Base-by-base conservation (phyloP, 2,329 filamentous ascomycete genomes). In the Metarhizium robertsii region DNA sequence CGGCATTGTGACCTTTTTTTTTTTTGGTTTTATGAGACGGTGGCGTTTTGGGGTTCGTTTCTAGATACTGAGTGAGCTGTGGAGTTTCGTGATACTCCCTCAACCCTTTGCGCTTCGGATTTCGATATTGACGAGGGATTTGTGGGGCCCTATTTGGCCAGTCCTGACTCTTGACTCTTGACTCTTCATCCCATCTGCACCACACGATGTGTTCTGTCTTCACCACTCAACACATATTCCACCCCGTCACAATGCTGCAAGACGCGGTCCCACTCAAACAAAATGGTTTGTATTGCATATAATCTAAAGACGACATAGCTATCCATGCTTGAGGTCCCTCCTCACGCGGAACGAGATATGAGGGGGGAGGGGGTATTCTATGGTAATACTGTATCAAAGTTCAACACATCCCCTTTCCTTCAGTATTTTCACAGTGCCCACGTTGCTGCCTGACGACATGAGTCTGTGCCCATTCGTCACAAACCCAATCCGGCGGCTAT, bases 381-480 rank as follows among this genome's bases (percentile, higher is more conserved):
- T 48, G 6, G 20, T 48, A n/a, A 11, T 30, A 45, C n/a, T 38
- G 51, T 18, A 47, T 49, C 50, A 36, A 52, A 45, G 53, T 49
- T 38, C 30, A 6, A 55, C 53, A 45, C 40, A n/a, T 48, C 46
- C 43, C 54, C 46, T 30, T 47, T 45, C 46, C 50, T 52, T 53
- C 56, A 29, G 18, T 45, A 45, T 20, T 45, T 20, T 45, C 42
- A 20, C 42, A 45, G 16, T 45, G 10, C 42, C 42, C 42, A 45
- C 42, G 16, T 4, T 45, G 42, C 42, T 10, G 42, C 18, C 10
- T 25, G 18, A 45, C 32, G 18, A 20, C 16, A 20, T 25, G 16
- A 20, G 42, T 2, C 4, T 11, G 42, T 16, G 42, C 5, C n/a
- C 18, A 11, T 14, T 40, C 10, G 32, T 34, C 32, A 34, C 38